Evolutionary conservation across 768 basidiomycete genomes (phyloP), one percentile per base, ranked within the genome.

Genomic region (Auriscalpium vulgare): DNA sequence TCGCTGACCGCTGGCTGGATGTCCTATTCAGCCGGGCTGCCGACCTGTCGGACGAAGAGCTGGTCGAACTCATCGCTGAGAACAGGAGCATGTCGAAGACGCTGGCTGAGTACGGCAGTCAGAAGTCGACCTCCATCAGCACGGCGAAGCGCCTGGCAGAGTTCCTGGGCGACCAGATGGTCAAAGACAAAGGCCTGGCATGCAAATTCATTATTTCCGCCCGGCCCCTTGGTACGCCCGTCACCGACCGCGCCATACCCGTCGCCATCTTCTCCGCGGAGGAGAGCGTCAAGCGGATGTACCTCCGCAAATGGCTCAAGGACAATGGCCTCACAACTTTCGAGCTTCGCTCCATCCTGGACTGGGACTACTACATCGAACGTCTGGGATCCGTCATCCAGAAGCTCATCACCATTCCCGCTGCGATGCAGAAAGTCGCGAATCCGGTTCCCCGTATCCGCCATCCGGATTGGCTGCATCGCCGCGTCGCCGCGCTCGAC

Each of bases 201-300:
- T 98, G 97, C 79, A 94, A 93, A 67, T 99, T 99, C 72, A 93
- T 99, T 75, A 98, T 99, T 66, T 98, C 95, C 23, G 88, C 88
- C 3, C 90, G 88, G 65, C 97, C 97, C 2, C 74, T 79, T 14
- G 95, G 95, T 2, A 90, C 95, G 1, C 93, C 97, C 1, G 94
- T 99, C 61, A 98, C 97, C 5, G 97, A 98, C 59, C 85, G 97
- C 49, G 97, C 95, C 9, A 83, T 99, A 47, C 97, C 97, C 5
- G 83, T 99, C 14, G 97, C 97, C 16, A 98, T 99, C 63, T 99
- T 99, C 71, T 92, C 93, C 9, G 91, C 97, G 0, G 97, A 98
- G 66, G 89, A 94, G 57, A 82, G 80, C 59, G 80, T 97, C 63
- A 97, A 97, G 71, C 80, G 87, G 29, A 82, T 80, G 29, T 98